A percentile compares a stretch with the other conserved stretches of the same genome.
Conservation (phyloP, 768 basidiomycete genomes). For the Mycena rosella region DNA sequence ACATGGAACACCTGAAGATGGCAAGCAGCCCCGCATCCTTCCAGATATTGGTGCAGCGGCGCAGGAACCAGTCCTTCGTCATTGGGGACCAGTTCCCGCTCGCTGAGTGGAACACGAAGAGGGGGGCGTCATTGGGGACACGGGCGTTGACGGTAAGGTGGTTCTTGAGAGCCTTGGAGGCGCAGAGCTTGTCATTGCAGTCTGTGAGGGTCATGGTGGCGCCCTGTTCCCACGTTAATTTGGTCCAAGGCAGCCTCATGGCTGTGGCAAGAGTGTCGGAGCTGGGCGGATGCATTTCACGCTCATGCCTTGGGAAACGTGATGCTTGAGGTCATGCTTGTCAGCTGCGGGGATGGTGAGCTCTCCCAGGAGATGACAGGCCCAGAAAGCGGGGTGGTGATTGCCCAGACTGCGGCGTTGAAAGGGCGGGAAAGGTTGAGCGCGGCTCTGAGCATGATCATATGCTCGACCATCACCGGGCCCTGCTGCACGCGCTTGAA, state of each 20-base stretch:
- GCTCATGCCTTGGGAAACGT: constrained; percentile 10
- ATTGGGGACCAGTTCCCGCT: constrained; percentile 17
- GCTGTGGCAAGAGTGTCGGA: constrained; percentile 12
- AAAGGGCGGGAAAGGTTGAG: constrained; percentile 44
- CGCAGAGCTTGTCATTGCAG: constrained; percentile 33
- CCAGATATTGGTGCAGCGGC: constrained; percentile 35
- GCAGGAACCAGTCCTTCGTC: constrained; percentile 30
- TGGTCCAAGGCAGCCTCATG: constrained; percentile 50
- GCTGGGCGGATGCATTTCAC: constrained; percentile 9
- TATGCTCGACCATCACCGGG: constrained; percentile 52
- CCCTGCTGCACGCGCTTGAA: constrained; percentile 38
- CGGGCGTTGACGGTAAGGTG: constrained; percentile 38
- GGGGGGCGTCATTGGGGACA: constrained; percentile 26
- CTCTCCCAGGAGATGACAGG: constrained; percentile 49
- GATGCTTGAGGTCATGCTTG: constrained; percentile 29
- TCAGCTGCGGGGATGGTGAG: constrained; percentile 35
- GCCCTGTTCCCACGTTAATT: constrained; percentile 40
- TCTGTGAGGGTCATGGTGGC: constrained; percentile 33
- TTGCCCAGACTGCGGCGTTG: constrained; percentile 52
- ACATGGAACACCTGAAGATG: constrained; percentile 49
- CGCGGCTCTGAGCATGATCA: constrained; percentile 37
- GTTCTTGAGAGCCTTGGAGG: constrained; percentile 34
- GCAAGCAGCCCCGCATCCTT: not conserved
- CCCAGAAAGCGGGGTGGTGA: constrained; percentile 52
- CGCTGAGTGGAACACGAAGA: constrained; percentile 25